Base-by-base conservation (phyloP, 495 filamentous ascomycete species). In the Aspergillus nidulans region DNA sequence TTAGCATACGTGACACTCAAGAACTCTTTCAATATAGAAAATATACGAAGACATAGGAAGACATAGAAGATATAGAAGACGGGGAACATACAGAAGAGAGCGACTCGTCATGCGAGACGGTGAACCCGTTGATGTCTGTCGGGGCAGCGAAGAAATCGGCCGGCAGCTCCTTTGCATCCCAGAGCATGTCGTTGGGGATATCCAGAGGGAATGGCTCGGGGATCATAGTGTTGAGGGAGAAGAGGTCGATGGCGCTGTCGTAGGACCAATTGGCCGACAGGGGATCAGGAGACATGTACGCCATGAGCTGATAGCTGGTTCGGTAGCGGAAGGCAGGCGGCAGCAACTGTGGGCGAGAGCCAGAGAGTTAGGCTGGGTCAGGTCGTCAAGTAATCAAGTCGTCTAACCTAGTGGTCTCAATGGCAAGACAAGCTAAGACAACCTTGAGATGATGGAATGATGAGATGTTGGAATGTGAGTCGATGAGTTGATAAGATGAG, bases 181-280 rank as follows among this genome's bases (percentile, higher is more conserved):
- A 49, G 23, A 69, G 62, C 47, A 76, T 48, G 15, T 63, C 68
- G 39, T 71, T 67, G 39, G 66, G 53, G 24, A 75, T 66, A 46
- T 73, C 72, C 49, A 74, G 63, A 4, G 67, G 55, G 26, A 69
- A 66, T 8, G 66, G 51, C 46, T 74, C 67, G 43, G 71, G 71
- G 25, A 72, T 63, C 46, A 66, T 59, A 32, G 70, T 60, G 52
- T 73, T 71, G 53, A 71, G 30, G 8, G 68, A 62, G 58, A 74
- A 76, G 24, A 76, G 60, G 50, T 74, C 71, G 54, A 74, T 72
- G 32, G 69, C 67, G 42, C 60, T 71, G 59, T 74, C 71, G 44
- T 74, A 76, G 59, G 63, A 63, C 73, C 73, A 76, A 58, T 74
- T 70, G 63, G 62, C 70, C n/a, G 72, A 65, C 26, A 76, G 49